These are phyloP conservation scores for Mortierella sp. DNA, from an alignment of 371 early-diverging fungal genomes.

Conservation along the genomic window DNA sequence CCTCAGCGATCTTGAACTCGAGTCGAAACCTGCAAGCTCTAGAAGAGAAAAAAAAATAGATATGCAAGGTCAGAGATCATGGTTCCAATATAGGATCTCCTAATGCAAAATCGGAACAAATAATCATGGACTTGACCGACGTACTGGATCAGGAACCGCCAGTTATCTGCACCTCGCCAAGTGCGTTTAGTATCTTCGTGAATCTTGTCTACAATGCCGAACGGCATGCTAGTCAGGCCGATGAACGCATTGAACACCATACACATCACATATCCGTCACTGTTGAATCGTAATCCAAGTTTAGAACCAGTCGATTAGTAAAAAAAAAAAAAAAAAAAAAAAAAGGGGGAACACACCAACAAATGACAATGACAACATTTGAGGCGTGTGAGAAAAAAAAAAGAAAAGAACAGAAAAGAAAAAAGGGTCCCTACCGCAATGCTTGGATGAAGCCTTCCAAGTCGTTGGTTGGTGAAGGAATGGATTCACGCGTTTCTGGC, in stretches of 20 bases:
- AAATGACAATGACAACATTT: no score
- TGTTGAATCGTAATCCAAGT: slow-evolving; percentile 24
- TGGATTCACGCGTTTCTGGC: slow-evolving; percentile 21
- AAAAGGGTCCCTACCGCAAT: slow-evolving; percentile 16
- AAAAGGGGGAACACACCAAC: no score
- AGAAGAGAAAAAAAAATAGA: not conserved
- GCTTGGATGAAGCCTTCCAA: slow-evolving; percentile 29
- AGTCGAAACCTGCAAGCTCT: slow-evolving; percentile 73
- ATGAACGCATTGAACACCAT: slow-evolving; percentile 66
- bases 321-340: not conserved
- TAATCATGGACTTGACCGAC: slow-evolving; percentile 9
- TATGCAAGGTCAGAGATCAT: not conserved
- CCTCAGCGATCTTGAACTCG: slow-evolving; percentile 58
- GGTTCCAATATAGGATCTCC: not conserved
- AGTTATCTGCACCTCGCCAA: slow-evolving; percentile 70
- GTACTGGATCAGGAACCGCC: slow-evolving; percentile 72
- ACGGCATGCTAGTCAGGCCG: slow-evolving; percentile 66
- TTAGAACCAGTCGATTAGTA: no score
- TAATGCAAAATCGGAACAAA: not conserved
- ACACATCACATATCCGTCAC: slow-evolving; percentile 67
- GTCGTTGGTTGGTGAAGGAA: slow-evolving; percentile 29
- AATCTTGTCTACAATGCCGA: slow-evolving; percentile 69
- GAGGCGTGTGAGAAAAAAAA: slow-evolving; percentile 20
- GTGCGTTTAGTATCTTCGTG: slow-evolving; percentile 69
- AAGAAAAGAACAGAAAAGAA: not conserved